phyloP scores from a whole-genome alignment of 495 filamentous ascomycete species.

The Chaetomium fimeti region DNA sequence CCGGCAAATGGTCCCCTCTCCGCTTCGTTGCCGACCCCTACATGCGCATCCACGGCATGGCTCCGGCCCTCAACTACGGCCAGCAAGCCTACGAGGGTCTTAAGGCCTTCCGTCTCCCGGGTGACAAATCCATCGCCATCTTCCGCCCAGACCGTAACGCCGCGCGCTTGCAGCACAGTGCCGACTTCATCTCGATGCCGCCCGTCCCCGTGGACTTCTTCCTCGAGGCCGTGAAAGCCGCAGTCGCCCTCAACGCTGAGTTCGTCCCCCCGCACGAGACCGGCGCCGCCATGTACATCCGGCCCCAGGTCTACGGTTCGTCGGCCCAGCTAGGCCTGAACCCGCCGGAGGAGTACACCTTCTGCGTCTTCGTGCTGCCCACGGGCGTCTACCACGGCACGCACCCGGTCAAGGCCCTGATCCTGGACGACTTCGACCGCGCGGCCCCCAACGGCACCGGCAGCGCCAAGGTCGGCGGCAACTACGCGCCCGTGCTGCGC shows the following conservation, averaged over 20 bases:
- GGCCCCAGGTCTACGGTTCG: constrained; percentile 81
- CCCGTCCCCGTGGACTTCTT: constrained; percentile 71
- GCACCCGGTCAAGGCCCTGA: constrained; percentile 72
- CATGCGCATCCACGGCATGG: constrained; percentile 84
- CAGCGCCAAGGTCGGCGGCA: constrained; percentile 72
- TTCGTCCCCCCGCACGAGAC: constrained; percentile 82
- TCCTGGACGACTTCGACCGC: constrained; percentile 75
- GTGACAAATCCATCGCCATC: constrained; percentile 60
- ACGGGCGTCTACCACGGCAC: constrained; percentile 88
- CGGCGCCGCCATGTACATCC: constrained; percentile 84
- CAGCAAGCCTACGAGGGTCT: constrained; percentile 93
- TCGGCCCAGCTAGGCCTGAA: constrained; percentile 75
- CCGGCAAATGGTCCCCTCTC: constrained; percentile 71
- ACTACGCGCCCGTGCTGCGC: constrained; percentile 78
- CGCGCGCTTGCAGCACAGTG: constrained; percentile 72
- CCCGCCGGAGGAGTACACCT: constrained; percentile 85
- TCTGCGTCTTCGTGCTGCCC: constrained; percentile 79
- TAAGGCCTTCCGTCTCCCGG: constrained; percentile 80
- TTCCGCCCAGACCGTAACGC: constrained; percentile 84
- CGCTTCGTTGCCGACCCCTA: constrained; percentile 72
- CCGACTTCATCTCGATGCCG: constrained; percentile 75
- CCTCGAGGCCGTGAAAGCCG: constrained; percentile 67
- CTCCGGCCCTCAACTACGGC: constrained; percentile 86
- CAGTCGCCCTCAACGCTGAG: constrained; percentile 80
- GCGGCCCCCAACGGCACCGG: constrained; percentile 72